A percentile compares a stretch with the other conserved stretches of the same genome.
These are phyloP conservation scores for Groenewaldozyma sp. DNA, from an alignment of 1,139 yeast genomes.

Conservation along the genomic window DNA sequence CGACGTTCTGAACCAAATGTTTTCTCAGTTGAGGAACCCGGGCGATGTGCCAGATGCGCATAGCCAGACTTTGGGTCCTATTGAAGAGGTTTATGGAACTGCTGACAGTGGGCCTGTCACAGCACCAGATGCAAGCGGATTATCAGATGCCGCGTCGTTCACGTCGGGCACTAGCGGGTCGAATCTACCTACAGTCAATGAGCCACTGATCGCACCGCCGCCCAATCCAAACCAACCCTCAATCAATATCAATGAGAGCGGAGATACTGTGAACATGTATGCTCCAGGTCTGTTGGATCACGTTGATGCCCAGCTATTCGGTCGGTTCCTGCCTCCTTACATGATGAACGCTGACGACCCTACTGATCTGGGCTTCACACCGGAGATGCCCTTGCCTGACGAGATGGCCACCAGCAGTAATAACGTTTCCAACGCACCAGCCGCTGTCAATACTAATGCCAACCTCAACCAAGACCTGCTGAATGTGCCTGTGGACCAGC, in stretches of 20 bases:
- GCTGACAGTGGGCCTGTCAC: background rate
- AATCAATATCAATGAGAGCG: conserved; percentile 1
- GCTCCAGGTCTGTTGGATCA: conserved; percentile 79
- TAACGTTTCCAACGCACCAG: background rate
- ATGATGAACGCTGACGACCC: conserved; percentile 36
- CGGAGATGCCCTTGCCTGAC: background rate
- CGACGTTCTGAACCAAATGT: conserved; percentile 65
- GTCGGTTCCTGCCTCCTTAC: conserved; percentile 74
- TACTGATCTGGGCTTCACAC: background rate
- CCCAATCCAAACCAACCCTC: background rate
- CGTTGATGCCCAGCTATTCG: conserved; percentile 74
- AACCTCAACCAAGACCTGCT: background rate
- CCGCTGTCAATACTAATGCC: background rate
- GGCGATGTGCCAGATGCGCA: conserved; percentile 6
- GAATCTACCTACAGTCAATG: background rate
- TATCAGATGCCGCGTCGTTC: background rate
- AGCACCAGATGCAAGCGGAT: background rate
- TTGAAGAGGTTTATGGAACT: background rate
- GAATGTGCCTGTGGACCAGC: too few species aligned
- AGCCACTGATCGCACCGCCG: background rate
- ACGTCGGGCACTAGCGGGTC: background rate
- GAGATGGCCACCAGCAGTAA: background rate
- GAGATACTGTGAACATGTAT: conserved; percentile 28
- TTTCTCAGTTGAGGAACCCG: conserved; percentile 60
- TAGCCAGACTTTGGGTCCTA: conserved; percentile 4